Conservation (phyloP, 768 basidiomycete genomes). For the Rhodotorula graminis region DNA sequence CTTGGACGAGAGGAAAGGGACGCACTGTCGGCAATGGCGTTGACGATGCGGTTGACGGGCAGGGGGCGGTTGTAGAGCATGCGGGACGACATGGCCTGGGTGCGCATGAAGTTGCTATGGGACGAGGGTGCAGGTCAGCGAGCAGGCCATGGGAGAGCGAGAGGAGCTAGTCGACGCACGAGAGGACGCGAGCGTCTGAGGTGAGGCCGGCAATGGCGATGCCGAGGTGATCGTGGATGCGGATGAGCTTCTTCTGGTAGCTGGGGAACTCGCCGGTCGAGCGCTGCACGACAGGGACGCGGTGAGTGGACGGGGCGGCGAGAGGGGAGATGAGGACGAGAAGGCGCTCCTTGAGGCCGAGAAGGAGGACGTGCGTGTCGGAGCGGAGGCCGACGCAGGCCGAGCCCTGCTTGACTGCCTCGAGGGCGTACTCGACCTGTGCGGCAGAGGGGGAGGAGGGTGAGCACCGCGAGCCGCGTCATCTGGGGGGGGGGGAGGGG, state of each 20-base stretch:
- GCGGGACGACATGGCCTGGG: constrained; percentile 89
- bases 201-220: constrained; percentile 99
- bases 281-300: constrained; percentile 55
- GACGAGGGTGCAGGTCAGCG: not conserved
- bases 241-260: constrained; percentile 99
- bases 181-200: constrained; percentile 93
- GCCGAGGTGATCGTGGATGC: constrained; percentile 99
- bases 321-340: not conserved
- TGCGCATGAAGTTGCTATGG: constrained; percentile 93
- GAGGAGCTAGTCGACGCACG: constrained; percentile 54
- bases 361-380: constrained; percentile 85
- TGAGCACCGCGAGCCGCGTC: not conserved
- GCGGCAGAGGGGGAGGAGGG: not conserved
- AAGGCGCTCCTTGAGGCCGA: constrained; percentile 77
- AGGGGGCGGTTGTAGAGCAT: constrained; percentile 95
- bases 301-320: not conserved
- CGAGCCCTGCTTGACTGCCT: constrained; percentile 98
- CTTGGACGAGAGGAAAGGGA: constrained; percentile 44
- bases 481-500: not conserved
- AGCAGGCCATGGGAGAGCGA: not conserved
- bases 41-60: constrained; percentile 88
- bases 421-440: constrained; percentile 65
- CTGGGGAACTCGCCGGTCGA: constrained; percentile 96
- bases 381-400: constrained; percentile 96
- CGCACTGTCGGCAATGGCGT: constrained; percentile 80